These are phyloP conservation scores for Leccinum longicurvipes DNA, from an alignment of 768 basidiomycete genomes.

Conservation along the genomic window DNA sequence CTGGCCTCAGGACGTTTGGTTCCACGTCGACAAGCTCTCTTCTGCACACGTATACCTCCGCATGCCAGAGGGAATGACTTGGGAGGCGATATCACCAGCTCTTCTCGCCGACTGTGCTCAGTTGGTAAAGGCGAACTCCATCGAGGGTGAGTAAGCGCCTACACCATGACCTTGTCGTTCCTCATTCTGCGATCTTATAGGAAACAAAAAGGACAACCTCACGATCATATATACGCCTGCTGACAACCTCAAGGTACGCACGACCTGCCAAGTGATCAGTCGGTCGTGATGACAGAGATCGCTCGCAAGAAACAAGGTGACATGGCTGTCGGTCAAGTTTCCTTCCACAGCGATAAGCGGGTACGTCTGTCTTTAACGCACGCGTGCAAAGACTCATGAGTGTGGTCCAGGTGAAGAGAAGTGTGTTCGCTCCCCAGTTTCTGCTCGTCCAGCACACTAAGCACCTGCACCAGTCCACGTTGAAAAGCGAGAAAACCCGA, in stretches of 20 bases:
- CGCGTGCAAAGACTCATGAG: not conserved
- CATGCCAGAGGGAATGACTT: conserved; percentile 73
- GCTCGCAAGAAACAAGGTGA: conserved; percentile 85
- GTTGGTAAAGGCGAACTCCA: conserved; percentile 96
- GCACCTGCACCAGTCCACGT: conserved; percentile 57
- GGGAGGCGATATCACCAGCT: conserved; percentile 83
- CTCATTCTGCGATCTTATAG: conserved; percentile 37
- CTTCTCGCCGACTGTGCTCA: conserved; percentile 87
- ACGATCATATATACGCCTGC: conserved; percentile 94
- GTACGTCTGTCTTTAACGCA: conserved; percentile 36
- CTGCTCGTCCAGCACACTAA: not conserved
- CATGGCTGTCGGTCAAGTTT: conserved; percentile 96
- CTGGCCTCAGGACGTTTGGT: conserved; percentile 87
- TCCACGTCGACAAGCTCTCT: conserved; percentile 97
- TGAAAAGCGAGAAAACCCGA: conserved; percentile 75
- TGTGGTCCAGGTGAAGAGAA: conserved; percentile 68
- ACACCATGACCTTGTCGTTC: not conserved
- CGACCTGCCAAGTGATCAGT: not conserved
- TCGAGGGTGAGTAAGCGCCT: conserved; percentile 58
- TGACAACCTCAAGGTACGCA: conserved; percentile 80
- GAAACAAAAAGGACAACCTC: conserved; percentile 93
- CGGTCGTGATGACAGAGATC: not conserved
- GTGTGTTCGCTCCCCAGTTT: conserved; percentile 34
- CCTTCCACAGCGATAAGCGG: conserved; percentile 88
- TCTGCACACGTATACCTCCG: conserved; percentile 98